A percentile compares a stretch with the other conserved stretches of the same genome.
Conservation (phyloP, 2,329 filamentous ascomycete species). For the Ploettnerulaceae sp. region DNA sequence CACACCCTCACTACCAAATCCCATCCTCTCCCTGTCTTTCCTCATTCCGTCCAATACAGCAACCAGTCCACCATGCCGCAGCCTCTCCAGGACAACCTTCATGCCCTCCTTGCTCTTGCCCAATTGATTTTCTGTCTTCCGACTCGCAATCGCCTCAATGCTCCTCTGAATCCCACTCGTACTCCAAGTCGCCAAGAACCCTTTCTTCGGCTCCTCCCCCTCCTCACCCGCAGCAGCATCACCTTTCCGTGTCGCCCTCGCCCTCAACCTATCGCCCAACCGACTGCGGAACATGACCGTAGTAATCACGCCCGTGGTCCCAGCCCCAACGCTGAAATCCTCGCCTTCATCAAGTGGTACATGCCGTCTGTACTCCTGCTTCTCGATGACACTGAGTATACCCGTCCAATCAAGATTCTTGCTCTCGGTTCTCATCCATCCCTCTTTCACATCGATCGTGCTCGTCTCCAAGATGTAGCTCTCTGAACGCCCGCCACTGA, state of each 20-base stretch:
- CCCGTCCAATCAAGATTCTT: constrained; percentile 79
- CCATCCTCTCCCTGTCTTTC: constrained; percentile 43
- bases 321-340: constrained; percentile 25
- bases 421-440: constrained; percentile 79
- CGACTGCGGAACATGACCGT: constrained; percentile 68
- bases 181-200: constrained; percentile 54
- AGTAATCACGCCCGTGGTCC: constrained; percentile 63
- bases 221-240: constrained; percentile 37
- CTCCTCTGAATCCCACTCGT: constrained; percentile 69
- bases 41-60: constrained; percentile 68
- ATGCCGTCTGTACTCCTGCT: constrained; percentile 57
- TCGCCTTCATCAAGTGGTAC: constrained; percentile 25
- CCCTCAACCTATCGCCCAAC: constrained; percentile 56
- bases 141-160: constrained; percentile 74
- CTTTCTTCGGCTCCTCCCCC: constrained; percentile 44
- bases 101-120: constrained; percentile 80
- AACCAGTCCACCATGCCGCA: constrained; percentile 61
- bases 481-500: constrained; percentile 59
- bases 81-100: constrained; percentile 71
- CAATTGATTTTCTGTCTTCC: constrained; percentile 71
- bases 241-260: constrained; percentile 35
- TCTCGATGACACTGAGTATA: constrained; percentile 72
- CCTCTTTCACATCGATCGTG: constrained; percentile 71
- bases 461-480: constrained; percentile 78
- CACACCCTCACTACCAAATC: constrained; percentile 16